Conservation (phyloP, 495 filamentous ascomycete genomes). For the Echria macrotheca region DNA sequence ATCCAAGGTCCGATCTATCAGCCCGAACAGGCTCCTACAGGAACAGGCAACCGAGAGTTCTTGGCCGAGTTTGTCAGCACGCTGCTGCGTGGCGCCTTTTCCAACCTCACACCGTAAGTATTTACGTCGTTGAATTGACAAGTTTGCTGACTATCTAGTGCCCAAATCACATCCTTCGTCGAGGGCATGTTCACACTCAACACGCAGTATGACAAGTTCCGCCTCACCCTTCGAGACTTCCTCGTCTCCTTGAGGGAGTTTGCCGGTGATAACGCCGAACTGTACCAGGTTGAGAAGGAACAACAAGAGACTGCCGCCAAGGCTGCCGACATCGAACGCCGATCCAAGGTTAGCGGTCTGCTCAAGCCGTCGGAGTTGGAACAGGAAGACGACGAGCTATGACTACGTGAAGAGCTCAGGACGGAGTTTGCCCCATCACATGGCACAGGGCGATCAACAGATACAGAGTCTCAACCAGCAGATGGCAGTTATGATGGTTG, state of each 20-base stretch:
- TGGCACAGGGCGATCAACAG: conserved; percentile 9
- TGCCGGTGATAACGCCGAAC: conserved; percentile 82
- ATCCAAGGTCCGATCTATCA: conserved; percentile 88
- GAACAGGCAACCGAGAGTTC: conserved; percentile 85
- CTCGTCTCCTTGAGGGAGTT: conserved; percentile 96
- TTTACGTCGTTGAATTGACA: background rate
- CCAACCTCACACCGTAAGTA: conserved; percentile 84
- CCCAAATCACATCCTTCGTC: conserved; percentile 84
- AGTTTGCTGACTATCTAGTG: conserved; percentile 39
- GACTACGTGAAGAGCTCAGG: conserved; percentile 66
- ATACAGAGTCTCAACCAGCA: conserved; percentile 9
- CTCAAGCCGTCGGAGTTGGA: conserved; percentile 92
- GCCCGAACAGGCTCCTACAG: conserved; percentile 68
- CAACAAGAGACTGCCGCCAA: conserved; percentile 71
- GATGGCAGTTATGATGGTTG: conserved; percentile 43
- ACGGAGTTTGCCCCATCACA: conserved; percentile 47
- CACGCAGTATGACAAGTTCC: conserved; percentile 79
- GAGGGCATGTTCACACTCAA: conserved; percentile 78
- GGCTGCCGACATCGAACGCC: conserved; percentile 74
- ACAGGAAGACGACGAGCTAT: conserved; percentile 91
- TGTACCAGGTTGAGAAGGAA: conserved; percentile 94
- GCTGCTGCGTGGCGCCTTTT: conserved; percentile 85
- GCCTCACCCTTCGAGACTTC: conserved; percentile 91
- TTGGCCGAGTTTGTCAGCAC: conserved; percentile 76
- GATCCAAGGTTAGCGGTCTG: conserved; percentile 86